Percentiles rank a stretch among this genome's conserved stretches.
Conservation (phyloP, 306 rosid genomes). For the Medicago lupulina region DNA sequence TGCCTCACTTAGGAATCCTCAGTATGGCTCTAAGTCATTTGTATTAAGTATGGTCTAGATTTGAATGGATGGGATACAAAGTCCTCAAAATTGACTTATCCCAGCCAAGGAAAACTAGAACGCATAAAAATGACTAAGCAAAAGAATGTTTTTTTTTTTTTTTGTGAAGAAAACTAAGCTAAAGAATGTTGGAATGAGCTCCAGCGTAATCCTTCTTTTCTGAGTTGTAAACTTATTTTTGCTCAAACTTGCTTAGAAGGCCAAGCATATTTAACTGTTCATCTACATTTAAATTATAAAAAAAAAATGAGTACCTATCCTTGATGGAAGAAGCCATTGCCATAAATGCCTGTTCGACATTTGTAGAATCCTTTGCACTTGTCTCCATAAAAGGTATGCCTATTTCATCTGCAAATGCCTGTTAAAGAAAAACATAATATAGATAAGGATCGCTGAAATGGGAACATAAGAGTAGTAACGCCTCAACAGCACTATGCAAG, state of each 20-base stretch:
- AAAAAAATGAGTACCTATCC: constrained; percentile 40
- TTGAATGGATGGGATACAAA: not conserved
- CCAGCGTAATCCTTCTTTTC: not conserved
- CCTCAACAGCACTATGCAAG: not conserved
- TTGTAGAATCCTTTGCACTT: constrained; percentile 60
- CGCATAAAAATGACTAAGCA: not conserved
- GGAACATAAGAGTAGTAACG: not conserved
- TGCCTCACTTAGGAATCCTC: not conserved
- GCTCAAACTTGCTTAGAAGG: not conserved
- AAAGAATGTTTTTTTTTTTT: not conserved
- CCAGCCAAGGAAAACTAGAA: not conserved
- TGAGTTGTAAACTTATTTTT: not conserved
- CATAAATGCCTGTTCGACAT: constrained; percentile 62
- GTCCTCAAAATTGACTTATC: constrained; percentile 10
- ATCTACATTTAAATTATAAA: constrained; percentile 15
- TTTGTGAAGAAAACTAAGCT: no score
- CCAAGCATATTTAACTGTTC: not conserved
- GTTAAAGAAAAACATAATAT: not conserved
- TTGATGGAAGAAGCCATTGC: constrained; percentile 59
- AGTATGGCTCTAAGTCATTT: not conserved
- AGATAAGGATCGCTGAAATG: not conserved
- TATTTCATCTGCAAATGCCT: constrained; percentile 62
- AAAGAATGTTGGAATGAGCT: not conserved
- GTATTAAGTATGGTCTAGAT: not conserved
- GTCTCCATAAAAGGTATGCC: constrained; percentile 63